Percentiles rank a stretch among this genome's conserved stretches.
These are phyloP conservation scores for Linum trigynum DNA, from an alignment of 345 rosid species.

Conservation along the genomic window DNA sequence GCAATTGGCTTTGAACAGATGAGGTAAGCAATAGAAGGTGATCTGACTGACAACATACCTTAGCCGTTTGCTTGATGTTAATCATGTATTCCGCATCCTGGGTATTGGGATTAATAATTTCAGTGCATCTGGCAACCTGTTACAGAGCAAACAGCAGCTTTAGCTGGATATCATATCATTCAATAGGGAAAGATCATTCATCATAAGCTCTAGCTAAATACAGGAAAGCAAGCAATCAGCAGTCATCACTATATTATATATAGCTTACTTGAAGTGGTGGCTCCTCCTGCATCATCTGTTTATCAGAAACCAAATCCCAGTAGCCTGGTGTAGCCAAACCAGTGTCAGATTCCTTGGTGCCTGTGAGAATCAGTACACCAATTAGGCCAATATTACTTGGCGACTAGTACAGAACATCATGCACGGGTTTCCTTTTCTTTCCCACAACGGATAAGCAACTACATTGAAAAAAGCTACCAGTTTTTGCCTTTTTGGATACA, in stretches of 20 bases:
- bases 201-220: not conserved
- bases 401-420: not conserved
- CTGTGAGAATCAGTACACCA: slow-evolving; percentile 18
- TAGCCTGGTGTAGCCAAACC: slow-evolving; percentile 96
- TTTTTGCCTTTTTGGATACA: no score
- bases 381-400: not conserved
- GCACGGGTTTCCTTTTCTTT: no score
- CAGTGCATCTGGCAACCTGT: slow-evolving; percentile 94
- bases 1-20: not conserved
- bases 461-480: no score
- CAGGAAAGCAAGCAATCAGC: not conserved
- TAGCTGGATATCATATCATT: not conserved
- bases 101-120: slow-evolving; percentile 87
- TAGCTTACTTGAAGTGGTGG: slow-evolving; percentile 67
- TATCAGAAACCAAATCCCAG: slow-evolving; percentile 99
- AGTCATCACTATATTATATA: no score
- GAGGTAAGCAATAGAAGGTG: not conserved
- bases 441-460: no score
- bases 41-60: slow-evolving; percentile 32
- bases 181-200: not conserved
- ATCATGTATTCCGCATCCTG: slow-evolving; percentile 94
- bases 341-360: slow-evolving; percentile 95
- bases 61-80: slow-evolving; percentile 92
- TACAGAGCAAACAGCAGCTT: not conserved
- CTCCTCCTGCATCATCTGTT: slow-evolving; percentile 99